phyloP scores from a whole-genome alignment of 495 filamentous ascomycete species.

The Lepidopterella palustris region DNA sequence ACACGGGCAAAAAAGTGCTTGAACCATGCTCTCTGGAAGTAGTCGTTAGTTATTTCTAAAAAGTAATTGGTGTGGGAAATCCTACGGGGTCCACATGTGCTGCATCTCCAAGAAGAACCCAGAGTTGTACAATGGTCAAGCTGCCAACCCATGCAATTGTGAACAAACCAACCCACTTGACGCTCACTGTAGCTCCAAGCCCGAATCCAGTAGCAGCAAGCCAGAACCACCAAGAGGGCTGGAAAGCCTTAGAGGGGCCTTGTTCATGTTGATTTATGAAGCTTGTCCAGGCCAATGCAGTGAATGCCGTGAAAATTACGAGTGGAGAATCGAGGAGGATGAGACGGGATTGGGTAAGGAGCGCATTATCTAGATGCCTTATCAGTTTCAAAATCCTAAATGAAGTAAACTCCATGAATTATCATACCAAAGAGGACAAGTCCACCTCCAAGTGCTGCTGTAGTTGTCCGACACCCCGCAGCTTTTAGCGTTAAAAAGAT shows the following conservation, averaged over 20 bases:
- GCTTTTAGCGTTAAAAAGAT: constrained; percentile 95
- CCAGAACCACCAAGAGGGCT: constrained; percentile 96
- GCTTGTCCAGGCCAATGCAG: constrained; percentile 79
- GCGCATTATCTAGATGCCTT: constrained; percentile 68
- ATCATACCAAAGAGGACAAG: constrained; percentile 80
- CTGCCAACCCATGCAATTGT: constrained; percentile 97
- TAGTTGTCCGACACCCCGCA: constrained; percentile 77
- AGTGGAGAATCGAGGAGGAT: constrained; percentile 95
- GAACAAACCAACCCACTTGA: constrained; percentile 98
- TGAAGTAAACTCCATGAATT: neutral
- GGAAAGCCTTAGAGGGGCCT: constrained; percentile 78
- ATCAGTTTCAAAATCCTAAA: neutral
- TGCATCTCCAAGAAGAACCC: constrained; percentile 85
- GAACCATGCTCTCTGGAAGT: constrained; percentile 66
- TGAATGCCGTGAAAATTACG: constrained; percentile 88
- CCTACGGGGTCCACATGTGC: constrained; percentile 70
- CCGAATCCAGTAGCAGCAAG: constrained; percentile 76
- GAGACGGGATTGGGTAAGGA: constrained; percentile 87
- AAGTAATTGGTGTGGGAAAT: neutral
- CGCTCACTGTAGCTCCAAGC: constrained; percentile 85
- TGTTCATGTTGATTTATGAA: constrained; percentile 97
- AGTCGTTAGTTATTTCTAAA: constrained; percentile 1
- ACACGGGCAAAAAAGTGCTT: constrained; percentile 90
- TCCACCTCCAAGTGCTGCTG: constrained; percentile 72
- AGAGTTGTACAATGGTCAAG: constrained; percentile 85